A percentile compares a stretch with the other conserved stretches of the same genome.
Conservation (phyloP, 495 filamentous ascomycete genomes). For the Trichocladium uniseriatum region DNA sequence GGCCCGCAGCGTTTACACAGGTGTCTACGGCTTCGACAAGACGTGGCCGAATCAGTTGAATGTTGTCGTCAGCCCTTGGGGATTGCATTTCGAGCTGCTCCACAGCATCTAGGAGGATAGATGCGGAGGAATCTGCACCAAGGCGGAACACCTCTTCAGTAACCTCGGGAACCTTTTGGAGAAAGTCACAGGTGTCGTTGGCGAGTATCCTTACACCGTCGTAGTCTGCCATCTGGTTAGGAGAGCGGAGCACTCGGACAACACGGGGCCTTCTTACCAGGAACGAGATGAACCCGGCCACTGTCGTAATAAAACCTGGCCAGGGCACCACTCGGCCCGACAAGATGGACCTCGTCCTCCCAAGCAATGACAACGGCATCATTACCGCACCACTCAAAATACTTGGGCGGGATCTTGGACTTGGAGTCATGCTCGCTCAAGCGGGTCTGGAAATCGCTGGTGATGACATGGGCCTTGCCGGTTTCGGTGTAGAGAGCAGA, state of each 20-base stretch:
- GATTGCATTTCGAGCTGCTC: conserved; percentile 88
- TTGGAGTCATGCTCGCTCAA: conserved; percentile 86
- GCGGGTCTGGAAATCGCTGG: conserved; percentile 84
- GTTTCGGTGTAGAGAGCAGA: conserved; percentile 77
- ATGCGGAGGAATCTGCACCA: conserved; percentile 71
- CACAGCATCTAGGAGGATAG: conserved; percentile 84
- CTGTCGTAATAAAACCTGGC: conserved; percentile 79
- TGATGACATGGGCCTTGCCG: conserved; percentile 87
- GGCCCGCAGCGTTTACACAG: conserved; percentile 82
- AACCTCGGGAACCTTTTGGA: conserved; percentile 85
- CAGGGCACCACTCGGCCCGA: conserved; percentile 72
- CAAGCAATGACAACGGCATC: conserved; percentile 89
- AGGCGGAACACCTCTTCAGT: conserved; percentile 83
- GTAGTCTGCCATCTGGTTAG: conserved; percentile 50
- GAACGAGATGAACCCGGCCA: conserved; percentile 75
- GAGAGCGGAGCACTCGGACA: conserved; percentile 41
- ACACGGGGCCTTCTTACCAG: no score
- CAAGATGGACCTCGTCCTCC: conserved; percentile 97
- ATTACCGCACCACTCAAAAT: conserved; percentile 93
- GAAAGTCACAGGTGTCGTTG: conserved; percentile 86
- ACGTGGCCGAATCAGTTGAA: conserved; percentile 78
- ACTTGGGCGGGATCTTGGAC: conserved; percentile 74
- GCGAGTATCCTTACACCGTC: conserved; percentile 84
- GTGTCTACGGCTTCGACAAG: conserved; percentile 86
- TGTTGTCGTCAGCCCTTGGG: conserved; percentile 94